Percentiles rank a stretch among this genome's conserved stretches.
Conservation (phyloP, 2,329 filamentous ascomycete genomes). For the Botrytis byssoidea region DNA sequence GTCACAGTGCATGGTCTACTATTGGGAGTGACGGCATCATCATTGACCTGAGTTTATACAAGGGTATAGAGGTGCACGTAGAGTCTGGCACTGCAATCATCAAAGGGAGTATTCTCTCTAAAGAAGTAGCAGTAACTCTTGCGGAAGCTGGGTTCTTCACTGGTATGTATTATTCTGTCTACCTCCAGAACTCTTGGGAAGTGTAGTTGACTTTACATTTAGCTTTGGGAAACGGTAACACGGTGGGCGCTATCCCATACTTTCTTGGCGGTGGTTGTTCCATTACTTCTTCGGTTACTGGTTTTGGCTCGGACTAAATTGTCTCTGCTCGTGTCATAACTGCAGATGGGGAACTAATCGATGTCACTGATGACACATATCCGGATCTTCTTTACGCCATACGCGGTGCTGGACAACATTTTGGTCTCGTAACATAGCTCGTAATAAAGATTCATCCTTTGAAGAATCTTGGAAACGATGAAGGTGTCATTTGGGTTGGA, state of each 20-base stretch:
- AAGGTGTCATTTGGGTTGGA: conserved; percentile 35
- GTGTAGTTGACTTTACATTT: not conserved
- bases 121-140: conserved; percentile 2
- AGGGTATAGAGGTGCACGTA: conserved; percentile 27
- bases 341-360: conserved; percentile 33
- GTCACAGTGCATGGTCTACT: conserved; percentile 36
- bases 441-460: conserved; percentile 33
- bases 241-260: conserved; percentile 37
- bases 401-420: conserved; percentile 37
- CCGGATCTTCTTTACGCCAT: conserved; percentile 35
- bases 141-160: conserved; percentile 12
- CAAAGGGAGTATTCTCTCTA: not conserved
- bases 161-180: not conserved
- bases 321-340: conserved; percentile 34
- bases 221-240: conserved; percentile 38
- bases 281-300: conserved; percentile 20
- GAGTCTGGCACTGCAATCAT: conserved; percentile 25
- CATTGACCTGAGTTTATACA: conserved; percentile 32
- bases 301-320: conserved; percentile 35
- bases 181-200: too few species aligned
- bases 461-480: conserved; percentile 14
- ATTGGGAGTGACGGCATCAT: conserved; percentile 33
- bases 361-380: conserved; percentile 25
- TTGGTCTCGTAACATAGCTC: conserved; percentile 38
- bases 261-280: conserved; percentile 22